Conservation (phyloP, 495 filamentous ascomycete species). For the Hypoxylon crocopeplum region DNA sequence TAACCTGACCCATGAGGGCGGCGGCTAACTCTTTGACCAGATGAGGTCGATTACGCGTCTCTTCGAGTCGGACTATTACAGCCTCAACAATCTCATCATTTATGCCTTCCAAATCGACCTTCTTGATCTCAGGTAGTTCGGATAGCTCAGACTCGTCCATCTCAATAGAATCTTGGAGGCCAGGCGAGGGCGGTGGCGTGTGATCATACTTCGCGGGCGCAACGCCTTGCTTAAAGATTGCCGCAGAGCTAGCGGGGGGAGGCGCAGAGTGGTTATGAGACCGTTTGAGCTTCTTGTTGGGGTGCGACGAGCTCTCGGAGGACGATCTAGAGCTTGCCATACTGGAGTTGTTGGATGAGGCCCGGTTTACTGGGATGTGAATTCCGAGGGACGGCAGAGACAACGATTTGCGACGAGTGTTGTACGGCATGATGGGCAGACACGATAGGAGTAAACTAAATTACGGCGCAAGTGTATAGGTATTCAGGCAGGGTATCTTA, state of each 20-base stretch:
- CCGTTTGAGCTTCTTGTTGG: conserved; percentile 86
- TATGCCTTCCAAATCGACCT: conserved; percentile 85
- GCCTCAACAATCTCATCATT: conserved; percentile 94
- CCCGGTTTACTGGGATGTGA: conserved; percentile 70
- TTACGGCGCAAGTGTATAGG: conserved; percentile 32
- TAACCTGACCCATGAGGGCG: conserved; percentile 75
- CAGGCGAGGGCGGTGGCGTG: conserved; percentile 89
- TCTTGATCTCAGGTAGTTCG: conserved; percentile 48
- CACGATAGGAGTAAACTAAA: conserved; percentile 26
- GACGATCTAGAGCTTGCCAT: conserved; percentile 47
- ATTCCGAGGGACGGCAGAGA: conserved; percentile 94
- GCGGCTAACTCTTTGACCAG: conserved; percentile 92
- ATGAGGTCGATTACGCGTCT: conserved; percentile 91
- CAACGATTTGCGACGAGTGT: conserved; percentile 95
- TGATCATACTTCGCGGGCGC: conserved; percentile 61
- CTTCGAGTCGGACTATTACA: conserved; percentile 88
- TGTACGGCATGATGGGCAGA: conserved; percentile 80
- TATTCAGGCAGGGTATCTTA: conserved; percentile 29
- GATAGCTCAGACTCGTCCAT: too few relatives aligned
- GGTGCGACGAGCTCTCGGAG: conserved; percentile 63
- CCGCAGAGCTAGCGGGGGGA: conserved; percentile 53
- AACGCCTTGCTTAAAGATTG: conserved; percentile 43
- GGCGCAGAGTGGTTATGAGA: conserved; percentile 54
- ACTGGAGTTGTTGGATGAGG: conserved; percentile 37
- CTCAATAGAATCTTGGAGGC: conserved; percentile 50